Percentiles rank a stretch among this genome's conserved stretches.
phyloP scores from a whole-genome alignment of 768 basidiomycete species.

The Kwoniella sp. region DNA sequence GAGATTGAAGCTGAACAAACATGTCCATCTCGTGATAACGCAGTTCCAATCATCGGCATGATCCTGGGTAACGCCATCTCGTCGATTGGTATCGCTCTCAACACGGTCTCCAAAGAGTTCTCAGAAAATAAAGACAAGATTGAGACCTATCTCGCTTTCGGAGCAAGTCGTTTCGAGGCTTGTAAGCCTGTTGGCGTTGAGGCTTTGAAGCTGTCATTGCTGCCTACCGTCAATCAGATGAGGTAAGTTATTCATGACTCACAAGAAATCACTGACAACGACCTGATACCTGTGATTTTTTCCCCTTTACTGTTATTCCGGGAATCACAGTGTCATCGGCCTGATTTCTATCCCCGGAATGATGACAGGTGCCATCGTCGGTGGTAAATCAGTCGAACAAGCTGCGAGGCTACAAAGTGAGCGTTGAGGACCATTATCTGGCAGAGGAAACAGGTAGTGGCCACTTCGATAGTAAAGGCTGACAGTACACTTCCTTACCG shows the following conservation, averaged over 20 bases:
- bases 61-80: slow-evolving; percentile 77
- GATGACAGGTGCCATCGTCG: slow-evolving; percentile 91
- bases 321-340: slow-evolving; percentile 54
- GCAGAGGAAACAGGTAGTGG: background rate
- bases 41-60: slow-evolving; percentile 86
- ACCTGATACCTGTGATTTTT: too few species aligned
- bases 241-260: slow-evolving; percentile 58
- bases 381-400: slow-evolving; percentile 78
- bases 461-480: too few species aligned
- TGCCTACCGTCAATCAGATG: slow-evolving; percentile 84
- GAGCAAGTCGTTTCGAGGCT: slow-evolving; percentile 79
- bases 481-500: too few species aligned
- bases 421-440: slow-evolving; percentile 7
- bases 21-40: slow-evolving; percentile 47
- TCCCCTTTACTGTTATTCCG: background rate
- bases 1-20: background rate
- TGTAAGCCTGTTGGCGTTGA: slow-evolving; percentile 76
- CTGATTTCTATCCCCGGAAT: slow-evolving; percentile 63
- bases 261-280: too few species aligned
- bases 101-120: slow-evolving; percentile 70
- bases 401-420: slow-evolving; percentile 76
- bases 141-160: slow-evolving; percentile 82
- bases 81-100: slow-evolving; percentile 70
- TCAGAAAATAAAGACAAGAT: slow-evolving; percentile 80
- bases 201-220: slow-evolving; percentile 74